Conservation (phyloP, 805 yeast genomes). For the Metschnikowia anglica region DNA sequence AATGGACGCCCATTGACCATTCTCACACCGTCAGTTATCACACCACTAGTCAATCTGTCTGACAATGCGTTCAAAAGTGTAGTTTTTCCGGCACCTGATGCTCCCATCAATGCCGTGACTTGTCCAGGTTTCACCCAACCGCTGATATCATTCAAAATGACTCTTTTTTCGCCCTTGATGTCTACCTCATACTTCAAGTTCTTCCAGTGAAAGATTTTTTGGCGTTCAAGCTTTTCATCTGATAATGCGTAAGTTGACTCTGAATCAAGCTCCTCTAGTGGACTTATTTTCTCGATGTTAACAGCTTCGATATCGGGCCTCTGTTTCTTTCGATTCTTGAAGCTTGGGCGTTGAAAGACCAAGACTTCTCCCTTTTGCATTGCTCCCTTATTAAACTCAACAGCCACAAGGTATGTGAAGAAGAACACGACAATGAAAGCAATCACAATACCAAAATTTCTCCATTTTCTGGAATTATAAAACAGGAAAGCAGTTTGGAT, state of each 20-base stretch:
- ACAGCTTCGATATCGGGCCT: slow-evolving; percentile 24
- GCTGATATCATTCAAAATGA: slow-evolving; percentile 31
- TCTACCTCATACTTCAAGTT: slow-evolving; percentile 57
- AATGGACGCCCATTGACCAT: slow-evolving; percentile 52
- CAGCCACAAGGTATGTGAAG: slow-evolving; percentile 48
- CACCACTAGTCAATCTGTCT: slow-evolving; percentile 53
- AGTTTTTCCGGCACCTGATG: slow-evolving; percentile 62
- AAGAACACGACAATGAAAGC: slow-evolving; percentile 39
- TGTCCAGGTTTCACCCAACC: slow-evolving; percentile 48
- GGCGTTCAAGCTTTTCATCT: slow-evolving; percentile 5
- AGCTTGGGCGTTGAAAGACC: slow-evolving; percentile 47
- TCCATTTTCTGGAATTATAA: slow-evolving; percentile 50
- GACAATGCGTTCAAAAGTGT: slow-evolving; percentile 53
- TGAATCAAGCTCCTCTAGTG: slow-evolving; percentile 10
- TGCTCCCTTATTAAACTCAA: slow-evolving; percentile 61
- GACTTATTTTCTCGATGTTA: no score
- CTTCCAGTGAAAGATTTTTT: slow-evolving; percentile 48
- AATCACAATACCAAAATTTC: slow-evolving; percentile 58
- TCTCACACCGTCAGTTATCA: slow-evolving; percentile 51
- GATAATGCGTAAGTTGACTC: slow-evolving; percentile 1
- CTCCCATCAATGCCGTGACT: slow-evolving; percentile 62
- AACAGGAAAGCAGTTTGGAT: slow-evolving; percentile 39
- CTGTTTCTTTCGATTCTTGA: slow-evolving; percentile 31
- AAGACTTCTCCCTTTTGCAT: slow-evolving; percentile 71
- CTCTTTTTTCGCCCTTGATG: slow-evolving; percentile 36